These are phyloP conservation scores for Carex myosuroides DNA, from an alignment of 176 grass and related monocot species.

Conservation along the genomic window DNA sequence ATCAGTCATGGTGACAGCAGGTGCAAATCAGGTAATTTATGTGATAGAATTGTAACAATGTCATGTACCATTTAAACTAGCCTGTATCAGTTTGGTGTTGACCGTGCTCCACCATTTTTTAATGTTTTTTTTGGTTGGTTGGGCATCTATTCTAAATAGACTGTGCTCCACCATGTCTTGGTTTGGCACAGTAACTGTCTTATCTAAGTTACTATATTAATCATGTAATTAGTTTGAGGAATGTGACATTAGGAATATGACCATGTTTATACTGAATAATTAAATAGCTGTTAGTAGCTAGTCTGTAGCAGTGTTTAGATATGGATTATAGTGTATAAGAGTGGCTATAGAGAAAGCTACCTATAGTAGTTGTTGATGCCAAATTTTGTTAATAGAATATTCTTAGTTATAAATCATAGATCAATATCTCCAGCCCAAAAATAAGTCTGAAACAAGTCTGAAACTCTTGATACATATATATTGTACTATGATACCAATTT, in stretches of 20 bases:
- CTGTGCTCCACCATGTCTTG: too few species aligned
- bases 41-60: neutral
- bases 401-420: too few species aligned
- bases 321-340: neutral
- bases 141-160: neutral
- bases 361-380: too few species aligned
- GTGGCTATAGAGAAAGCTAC: neutral
- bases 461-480: too few species aligned
- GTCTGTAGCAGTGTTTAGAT: neutral
- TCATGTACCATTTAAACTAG: neutral
- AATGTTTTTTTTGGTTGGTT: neutral
- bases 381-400: too few species aligned
- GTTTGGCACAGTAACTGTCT: neutral
- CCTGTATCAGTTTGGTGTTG: neutral
- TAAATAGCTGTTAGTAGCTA: neutral
- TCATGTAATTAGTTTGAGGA: neutral
- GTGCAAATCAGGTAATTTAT: conserved; percentile 87
- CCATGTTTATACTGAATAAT: neutral
- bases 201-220: neutral
- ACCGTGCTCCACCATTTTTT: neutral
- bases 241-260: neutral
- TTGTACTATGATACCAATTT: too few species aligned
- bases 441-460: too few species aligned
- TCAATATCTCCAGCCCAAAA: too few species aligned
- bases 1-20: conserved; percentile 91